phyloP scores from a whole-genome alignment of 164 flowering plant genomes.

The Paratinospora sagittata region DNA sequence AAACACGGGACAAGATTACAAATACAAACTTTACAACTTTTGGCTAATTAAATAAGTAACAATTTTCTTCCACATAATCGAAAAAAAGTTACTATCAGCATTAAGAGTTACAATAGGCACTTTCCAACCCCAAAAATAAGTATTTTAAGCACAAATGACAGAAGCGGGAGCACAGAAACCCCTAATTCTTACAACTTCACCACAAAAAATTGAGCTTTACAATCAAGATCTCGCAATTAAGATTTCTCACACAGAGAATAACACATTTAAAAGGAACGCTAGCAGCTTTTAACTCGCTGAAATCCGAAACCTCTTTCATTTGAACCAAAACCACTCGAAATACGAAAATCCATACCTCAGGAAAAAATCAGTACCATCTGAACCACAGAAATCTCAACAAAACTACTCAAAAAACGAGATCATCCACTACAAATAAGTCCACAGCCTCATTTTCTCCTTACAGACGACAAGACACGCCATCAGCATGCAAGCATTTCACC shows the following conservation, averaged over 20 bases:
- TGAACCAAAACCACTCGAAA: background rate
- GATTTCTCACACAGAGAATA: background rate
- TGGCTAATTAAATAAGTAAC: too few species aligned
- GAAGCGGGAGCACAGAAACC: too few species aligned
- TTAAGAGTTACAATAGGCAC: too few species aligned
- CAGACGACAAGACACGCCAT: background rate
- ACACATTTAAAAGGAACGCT: background rate
- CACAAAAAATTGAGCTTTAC: background rate
- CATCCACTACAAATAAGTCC: background rate
- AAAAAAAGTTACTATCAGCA: too few species aligned
- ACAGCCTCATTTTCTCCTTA: background rate
- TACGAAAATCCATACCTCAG: background rate
- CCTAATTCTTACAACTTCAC: background rate
- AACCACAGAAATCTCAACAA: too few species aligned
- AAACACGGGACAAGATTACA: too few species aligned
- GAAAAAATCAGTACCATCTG: background rate
- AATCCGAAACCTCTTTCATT: slow-evolving; percentile 1
- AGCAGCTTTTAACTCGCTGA: background rate
- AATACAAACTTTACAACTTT: too few species aligned
- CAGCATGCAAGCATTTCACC: too few species aligned
- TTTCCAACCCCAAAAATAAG: too few species aligned
- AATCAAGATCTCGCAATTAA: slow-evolving; percentile 2
- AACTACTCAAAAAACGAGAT: background rate
- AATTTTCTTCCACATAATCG: too few species aligned
- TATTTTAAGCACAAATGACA: too few species aligned